Percentiles rank a stretch among this genome's conserved stretches.
These are phyloP conservation scores for Erysimum cheiranthoides DNA, from an alignment of 345 rosid genomes.

Conservation along the genomic window DNA sequence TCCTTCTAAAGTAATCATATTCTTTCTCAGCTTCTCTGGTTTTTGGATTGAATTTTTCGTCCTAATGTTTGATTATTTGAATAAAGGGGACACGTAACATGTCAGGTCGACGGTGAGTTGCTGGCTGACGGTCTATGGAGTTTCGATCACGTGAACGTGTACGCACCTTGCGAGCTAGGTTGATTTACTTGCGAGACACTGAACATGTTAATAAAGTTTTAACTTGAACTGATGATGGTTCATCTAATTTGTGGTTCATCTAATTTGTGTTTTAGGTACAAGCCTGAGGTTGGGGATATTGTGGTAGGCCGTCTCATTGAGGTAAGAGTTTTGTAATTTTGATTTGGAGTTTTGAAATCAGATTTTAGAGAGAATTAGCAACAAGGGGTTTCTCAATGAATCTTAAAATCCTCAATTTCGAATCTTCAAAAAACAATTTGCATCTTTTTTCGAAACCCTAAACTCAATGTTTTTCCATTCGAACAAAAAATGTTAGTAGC, in stretches of 20 bases:
- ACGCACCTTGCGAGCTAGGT: conserved; percentile 72
- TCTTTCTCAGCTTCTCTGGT: not conserved
- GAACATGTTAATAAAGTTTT: conserved; percentile 49
- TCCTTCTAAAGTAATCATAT: conserved; percentile 77
- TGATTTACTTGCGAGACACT: too few species aligned
- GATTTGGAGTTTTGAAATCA: not conserved
- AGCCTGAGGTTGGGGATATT: conserved; percentile 92
- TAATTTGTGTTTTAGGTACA: conserved; percentile 75
- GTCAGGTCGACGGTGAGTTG: conserved; percentile 72
- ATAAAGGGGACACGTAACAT: conserved; percentile 86
- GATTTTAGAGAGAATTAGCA: not conserved
- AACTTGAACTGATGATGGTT: too few species aligned
- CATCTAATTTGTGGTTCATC: too few species aligned
- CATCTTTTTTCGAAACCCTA: too few species aligned
- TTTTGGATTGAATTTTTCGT: not conserved
- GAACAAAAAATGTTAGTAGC: too few species aligned
- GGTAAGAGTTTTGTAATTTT: conserved; percentile 49
- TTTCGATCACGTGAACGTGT: conserved; percentile 84
- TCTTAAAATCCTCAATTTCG: conserved; percentile 49
- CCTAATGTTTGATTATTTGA: not conserved
- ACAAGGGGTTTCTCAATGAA: too few species aligned
- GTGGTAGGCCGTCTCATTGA: conserved; percentile 86
- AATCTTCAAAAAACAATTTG: conserved; percentile 31
- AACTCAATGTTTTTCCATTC: too few species aligned
- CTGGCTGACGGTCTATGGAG: conserved; percentile 83